Percentiles rank a stretch among this genome's conserved stretches.
Conservation (phyloP, 768 basidiomycete genomes). For the Antrodiella citrinella region DNA sequence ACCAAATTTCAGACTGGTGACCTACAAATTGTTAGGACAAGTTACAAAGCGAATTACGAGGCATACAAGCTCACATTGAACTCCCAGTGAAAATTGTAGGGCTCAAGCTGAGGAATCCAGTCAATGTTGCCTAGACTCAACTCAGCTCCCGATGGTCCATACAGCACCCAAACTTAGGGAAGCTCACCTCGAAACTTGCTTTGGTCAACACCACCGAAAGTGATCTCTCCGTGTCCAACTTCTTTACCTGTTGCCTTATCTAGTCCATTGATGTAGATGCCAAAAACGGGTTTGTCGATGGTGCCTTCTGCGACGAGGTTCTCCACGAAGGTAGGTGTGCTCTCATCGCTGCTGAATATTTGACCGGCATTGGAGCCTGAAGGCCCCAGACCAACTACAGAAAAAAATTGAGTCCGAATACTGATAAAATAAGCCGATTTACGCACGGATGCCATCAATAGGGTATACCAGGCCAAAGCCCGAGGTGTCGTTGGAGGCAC, state of each 20-base stretch:
- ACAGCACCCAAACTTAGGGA: neutral
- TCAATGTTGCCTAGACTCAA: no score
- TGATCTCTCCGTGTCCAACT: neutral
- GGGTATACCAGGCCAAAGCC: neutral
- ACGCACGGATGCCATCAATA: neutral
- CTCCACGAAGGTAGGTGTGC: slow-evolving; percentile 1
- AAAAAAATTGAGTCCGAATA: neutral
- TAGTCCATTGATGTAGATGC: neutral
- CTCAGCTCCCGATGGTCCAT: neutral
- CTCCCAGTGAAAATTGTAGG: no score
- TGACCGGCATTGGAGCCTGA: neutral
- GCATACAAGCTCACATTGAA: no score
- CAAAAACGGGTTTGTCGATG: neutral
- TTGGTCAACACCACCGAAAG: slow-evolving; percentile 1
- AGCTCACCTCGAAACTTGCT: neutral
- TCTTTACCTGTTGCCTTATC: neutral
- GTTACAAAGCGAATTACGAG: no score
- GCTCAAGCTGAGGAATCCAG: no score
- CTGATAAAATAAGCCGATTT: neutral
- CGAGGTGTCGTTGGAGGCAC: neutral
- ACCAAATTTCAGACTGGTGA: no score
- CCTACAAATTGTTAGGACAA: no score
- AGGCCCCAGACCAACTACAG: neutral
- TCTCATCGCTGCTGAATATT: neutral
- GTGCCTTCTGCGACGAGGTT: neutral